Base-by-base conservation (phyloP, 495 filamentous ascomycete genomes). In the Hyaloscypha variabilis region DNA sequence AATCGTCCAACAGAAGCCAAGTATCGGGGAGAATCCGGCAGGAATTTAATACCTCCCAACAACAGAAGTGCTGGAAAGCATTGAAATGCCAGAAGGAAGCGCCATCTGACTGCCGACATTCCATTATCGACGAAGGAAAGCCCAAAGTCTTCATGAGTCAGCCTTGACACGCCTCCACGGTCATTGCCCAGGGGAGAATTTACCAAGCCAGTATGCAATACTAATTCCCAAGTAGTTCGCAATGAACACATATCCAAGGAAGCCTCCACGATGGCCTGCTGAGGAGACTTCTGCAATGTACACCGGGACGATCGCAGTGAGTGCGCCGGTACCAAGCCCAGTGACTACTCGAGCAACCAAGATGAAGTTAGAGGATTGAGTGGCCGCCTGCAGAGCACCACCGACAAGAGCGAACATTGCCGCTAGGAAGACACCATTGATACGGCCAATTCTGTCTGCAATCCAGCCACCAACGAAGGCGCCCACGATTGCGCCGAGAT, bases 161-260 rank as follows among this genome's bases (percentile, higher is more conserved):
- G 39, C 39, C 39, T 46, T 46, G 17, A 17, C 39, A 46, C 31
- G 19, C 39, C 2, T 46, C 10, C 39, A 46, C 11, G 39, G 39
- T 46, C 39, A 46, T 11, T 46, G 17, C 1, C 10, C 17, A 46
- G 17, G 39, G 17, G 39, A 46, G 39, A 3, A 46, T 19, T 46
- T 46, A 46, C 39, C 82, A 42, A 60, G 76, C 86, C 85, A 89
- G 73, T 88, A 88, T 8, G 86, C 85, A 30, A 88, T 73, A 3
- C 81, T 80, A 31, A 90, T 85, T 58, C 86, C 39, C 6, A 46
- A 11, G 39, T 46, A 46, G 39, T 46, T 46, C 8, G 81, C 81
- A 64, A 85, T 84, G 73, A 86, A 85, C 54, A 81, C 80, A 58
- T 81, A 79, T 30, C 79, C 82, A 24, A 85, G 72, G 63, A 76